Conservation (phyloP, 176 grass and related monocot species). For the Aegilops sharonensis region DNA sequence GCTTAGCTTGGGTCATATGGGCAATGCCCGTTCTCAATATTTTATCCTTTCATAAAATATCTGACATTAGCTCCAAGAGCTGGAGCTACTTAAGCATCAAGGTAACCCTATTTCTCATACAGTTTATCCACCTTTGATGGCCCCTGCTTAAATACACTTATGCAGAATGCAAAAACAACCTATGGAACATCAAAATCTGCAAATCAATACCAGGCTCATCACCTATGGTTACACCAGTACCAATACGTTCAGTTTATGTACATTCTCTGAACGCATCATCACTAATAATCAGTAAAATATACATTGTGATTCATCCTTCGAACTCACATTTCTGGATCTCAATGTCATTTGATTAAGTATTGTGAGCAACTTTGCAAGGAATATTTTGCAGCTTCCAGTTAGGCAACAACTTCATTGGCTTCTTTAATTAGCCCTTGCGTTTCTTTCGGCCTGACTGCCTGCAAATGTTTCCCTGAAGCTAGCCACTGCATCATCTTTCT, state of each 20-base stretch:
- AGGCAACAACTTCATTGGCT: slow-evolving; percentile 44
- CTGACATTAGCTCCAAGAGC: too few species aligned
- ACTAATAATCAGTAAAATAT: neutral
- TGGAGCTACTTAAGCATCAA: too few species aligned
- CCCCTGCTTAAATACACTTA: slow-evolving; percentile 1
- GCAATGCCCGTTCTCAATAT: too few species aligned
- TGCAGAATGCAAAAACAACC: neutral
- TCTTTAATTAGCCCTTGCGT: slow-evolving; percentile 34
- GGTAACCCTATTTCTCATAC: too few species aligned
- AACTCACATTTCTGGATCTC: neutral
- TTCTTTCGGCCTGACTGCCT: slow-evolving; percentile 65
- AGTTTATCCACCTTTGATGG: too few species aligned
- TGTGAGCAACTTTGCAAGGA: neutral
- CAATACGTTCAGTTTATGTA: neutral
- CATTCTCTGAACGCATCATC: slow-evolving; percentile 17
- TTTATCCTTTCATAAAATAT: too few species aligned
- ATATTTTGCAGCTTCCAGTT: slow-evolving; percentile 49
- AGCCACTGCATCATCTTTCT: slow-evolving; percentile 65
- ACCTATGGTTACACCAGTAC: neutral
- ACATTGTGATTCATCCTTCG: neutral
- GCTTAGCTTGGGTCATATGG: too few species aligned
- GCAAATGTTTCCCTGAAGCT: slow-evolving; percentile 59
- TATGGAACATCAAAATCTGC: neutral
- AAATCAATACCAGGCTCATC: neutral
- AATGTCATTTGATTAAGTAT: neutral